A percentile compares a stretch with the other conserved stretches of the same genome.
Conservation (phyloP, 108 stramenopile genomes). For the Fistulifera pelliculosa region DNA sequence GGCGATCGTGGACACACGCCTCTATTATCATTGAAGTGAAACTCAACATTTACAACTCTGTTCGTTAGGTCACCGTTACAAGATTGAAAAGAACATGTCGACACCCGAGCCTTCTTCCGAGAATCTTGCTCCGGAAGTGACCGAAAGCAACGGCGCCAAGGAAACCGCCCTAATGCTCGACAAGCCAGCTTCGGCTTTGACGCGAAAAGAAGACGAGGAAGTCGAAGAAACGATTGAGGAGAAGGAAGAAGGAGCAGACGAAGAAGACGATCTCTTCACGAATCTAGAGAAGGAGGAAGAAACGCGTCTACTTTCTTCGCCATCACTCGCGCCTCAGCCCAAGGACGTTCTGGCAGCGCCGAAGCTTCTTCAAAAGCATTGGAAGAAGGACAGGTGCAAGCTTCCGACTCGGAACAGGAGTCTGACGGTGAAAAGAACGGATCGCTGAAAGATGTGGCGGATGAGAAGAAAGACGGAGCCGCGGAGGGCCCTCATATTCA, state of each 20-base stretch:
- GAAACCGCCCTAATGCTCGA: no score
- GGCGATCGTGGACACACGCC: no score
- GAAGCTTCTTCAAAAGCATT: conserved; percentile 55
- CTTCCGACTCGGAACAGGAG: conserved; percentile 57
- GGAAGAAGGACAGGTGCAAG: conserved; percentile 53
- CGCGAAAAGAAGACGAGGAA: no score
- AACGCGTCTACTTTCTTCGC: conserved; percentile 33
- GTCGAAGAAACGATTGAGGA: background rate
- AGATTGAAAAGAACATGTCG: no score
- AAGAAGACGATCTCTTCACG: conserved; percentile 12
- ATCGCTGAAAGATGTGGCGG: conserved; percentile 13
- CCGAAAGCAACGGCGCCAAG: no score
- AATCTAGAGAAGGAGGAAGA: conserved; percentile 12
- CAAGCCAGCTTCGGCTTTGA: no score
- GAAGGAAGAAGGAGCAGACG: conserved; percentile 3
- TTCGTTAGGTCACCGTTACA: no score
- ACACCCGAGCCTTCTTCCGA: no score
- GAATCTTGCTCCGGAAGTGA: no score
- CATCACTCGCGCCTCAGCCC: conserved; percentile 21
- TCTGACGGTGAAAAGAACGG: conserved; percentile 20
- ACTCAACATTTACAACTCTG: no score
- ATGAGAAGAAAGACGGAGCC: conserved; percentile 38
- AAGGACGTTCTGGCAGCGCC: conserved; percentile 58
- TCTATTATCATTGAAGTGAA: no score
- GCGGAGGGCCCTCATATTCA: conserved; percentile 33